Conservation (phyloP, 257 asterid genomes). For the Marsdenia floribunda region DNA sequence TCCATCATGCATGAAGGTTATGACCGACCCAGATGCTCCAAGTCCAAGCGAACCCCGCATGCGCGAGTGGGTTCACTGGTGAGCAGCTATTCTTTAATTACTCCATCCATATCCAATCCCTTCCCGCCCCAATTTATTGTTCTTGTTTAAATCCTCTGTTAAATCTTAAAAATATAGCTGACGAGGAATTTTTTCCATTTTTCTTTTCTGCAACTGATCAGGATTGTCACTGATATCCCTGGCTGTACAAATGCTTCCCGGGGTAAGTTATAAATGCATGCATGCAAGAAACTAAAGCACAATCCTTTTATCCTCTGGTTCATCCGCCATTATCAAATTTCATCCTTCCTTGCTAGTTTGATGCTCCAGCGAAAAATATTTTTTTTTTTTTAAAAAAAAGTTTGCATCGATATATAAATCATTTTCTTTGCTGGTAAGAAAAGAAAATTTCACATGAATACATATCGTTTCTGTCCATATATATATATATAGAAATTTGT, state of each 20-base stretch:
- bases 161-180: no score
- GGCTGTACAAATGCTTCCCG: conserved; percentile 42
- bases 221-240: conserved; percentile 78
- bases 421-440: neutral
- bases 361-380: neutral
- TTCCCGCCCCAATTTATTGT: neutral
- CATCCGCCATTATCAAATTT: neutral
- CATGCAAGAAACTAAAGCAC: neutral
- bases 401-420: no score
- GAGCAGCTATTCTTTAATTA: neutral
- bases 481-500: neutral
- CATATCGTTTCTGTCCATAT: neutral
- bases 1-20: conserved; percentile 30
- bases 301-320: neutral
- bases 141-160: no score
- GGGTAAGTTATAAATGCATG: conserved; percentile 32
- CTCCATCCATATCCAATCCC: no score
- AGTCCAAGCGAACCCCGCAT: conserved; percentile 75
- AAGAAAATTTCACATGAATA: neutral
- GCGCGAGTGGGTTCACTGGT: conserved; percentile 72
- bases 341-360: neutral
- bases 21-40: conserved; percentile 83
- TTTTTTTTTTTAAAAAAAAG: no score
- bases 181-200: neutral
- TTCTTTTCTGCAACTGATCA: conserved; percentile 10